Base-by-base conservation (phyloP, 176 grass and related monocot species). In the Phoenix roebelenii region DNA sequence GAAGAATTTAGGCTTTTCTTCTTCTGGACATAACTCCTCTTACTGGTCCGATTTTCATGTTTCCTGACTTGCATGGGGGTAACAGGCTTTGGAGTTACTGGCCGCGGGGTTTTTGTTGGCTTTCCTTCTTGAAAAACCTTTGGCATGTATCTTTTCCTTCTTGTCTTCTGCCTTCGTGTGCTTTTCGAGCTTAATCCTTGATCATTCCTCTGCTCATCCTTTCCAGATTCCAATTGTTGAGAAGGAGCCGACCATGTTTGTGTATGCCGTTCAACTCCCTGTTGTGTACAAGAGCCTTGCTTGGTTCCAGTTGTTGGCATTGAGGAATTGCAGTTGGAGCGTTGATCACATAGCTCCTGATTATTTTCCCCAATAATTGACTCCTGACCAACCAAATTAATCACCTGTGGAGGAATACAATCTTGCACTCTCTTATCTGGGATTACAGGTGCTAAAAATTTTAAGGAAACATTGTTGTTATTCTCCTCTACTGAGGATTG, bases 121-220 rank as follows among this genome's bases (percentile, higher is more conserved):
- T 58, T 76, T 18, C 50, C 56, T 53, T 89, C 82, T 50, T 65
- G 68, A 18, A 89, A 68, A 68, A 90, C 87, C 64, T 85, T 85
- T 61, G 87, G 75, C 56, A 82, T 85, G 25, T 85, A 78, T 17
- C 70, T 82, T 69, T 70, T 85, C 78, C 76, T 79, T 20, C 6
- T 66, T 16, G 12, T 24, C 51, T 61, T 30, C 64, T 65, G 29
- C 64, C 70, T 80, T 25, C 12, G 52, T 58, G 69, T 78, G 54
- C 16, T 49, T 63, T 51, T 29, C 22, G 25, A 51, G 50, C 48
- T 70, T 64, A 72, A 68, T 61, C 39, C 55, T 23, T 61, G 63
- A 49, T 66, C 50, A 22, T 48, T 55, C 23, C 70, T 51, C 23
- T 50, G 17, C 70, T 72, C 58, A 39, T 15, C 30, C 69, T 10